Evolutionary conservation across 83 land plant genomes (phyloP), one percentile per base, ranked within the genome.

Genomic region (Isoetes engelmannii): DNA sequence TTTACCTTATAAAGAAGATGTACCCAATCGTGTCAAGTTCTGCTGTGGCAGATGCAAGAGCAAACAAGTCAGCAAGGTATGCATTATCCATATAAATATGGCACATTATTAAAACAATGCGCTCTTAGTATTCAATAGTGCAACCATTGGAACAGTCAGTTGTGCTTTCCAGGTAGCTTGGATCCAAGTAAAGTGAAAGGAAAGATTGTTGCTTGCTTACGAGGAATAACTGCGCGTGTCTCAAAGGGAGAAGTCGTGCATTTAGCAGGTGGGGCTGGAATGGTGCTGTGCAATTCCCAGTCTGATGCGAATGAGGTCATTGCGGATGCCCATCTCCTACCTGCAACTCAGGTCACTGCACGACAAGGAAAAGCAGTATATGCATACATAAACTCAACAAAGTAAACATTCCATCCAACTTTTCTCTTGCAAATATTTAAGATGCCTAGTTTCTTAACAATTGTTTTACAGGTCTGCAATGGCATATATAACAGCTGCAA

Each of bases 191-290:
- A 81, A 74, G 82, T 73, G 61, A 83, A 69, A 53, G 89, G 92
- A 21, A 88, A 88, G 74, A 78, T 88, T 19, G 83, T 88, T 19
- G n/a, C 84, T 5, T 88, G 92, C 80, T 0, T 77, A 59, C 81
- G 92, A 65, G 92, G 92, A 5, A 37, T 13, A 4, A 85, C 74
- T 9, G 21, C 77, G 3, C 69, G 88, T 44, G 72, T 77, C 4
- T 79, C 45, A 6, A 86, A 86, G 55, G 90, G 94, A 28, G 20
- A 68, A 53, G 93, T 84, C 72, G 94, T 86, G 69, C 78, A 82
- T 67, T 71, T 82, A 48, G 90, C 94, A 5, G 90, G 87, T n/a
- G 94, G 88, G 5, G 84, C 74, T 45, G 94, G 83, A 5, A 44
- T 79, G 44, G 78, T 89, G 15, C 77, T 89, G 0, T 82, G 78